These are phyloP conservation scores for Sextonia rubra DNA, from an alignment of 164 flowering plant species.

Conservation along the genomic window DNA sequence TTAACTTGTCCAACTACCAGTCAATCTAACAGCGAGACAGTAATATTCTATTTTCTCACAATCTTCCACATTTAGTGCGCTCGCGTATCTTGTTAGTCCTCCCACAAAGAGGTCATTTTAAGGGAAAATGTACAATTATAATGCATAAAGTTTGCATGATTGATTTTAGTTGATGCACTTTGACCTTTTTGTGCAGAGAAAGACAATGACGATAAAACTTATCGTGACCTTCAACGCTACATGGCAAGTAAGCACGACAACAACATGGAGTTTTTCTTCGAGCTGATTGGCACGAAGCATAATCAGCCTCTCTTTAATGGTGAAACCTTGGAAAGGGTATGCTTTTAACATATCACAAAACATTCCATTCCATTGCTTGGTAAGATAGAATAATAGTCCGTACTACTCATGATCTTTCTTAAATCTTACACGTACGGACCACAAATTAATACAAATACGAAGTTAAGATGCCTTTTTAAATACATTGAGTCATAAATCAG, in stretches of 20 bases:
- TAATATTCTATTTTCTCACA: no score
- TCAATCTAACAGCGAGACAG: no score
- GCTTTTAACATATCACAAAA: background rate
- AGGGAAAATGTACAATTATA: background rate
- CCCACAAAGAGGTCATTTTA: background rate
- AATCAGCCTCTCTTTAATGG: constrained; percentile 59
- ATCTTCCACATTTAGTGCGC: no score
- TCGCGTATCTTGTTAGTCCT: no score
- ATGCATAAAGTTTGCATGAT: background rate
- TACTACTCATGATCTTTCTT: no score
- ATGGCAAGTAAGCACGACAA: constrained; percentile 51
- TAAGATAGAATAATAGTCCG: no score
- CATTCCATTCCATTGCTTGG: background rate
- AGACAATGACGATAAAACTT: constrained; percentile 34
- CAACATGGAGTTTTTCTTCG: constrained; percentile 57
- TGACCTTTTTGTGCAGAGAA: constrained; percentile 30
- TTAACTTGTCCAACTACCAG: background rate
- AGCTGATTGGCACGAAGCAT: constrained; percentile 42
- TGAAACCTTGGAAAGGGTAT: constrained; percentile 45
- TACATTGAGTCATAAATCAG: no score
- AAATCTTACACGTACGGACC: no score
- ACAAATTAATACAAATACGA: no score
- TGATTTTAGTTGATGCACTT: background rate
- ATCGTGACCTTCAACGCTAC: constrained; percentile 31
- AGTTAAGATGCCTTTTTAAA: no score